These are phyloP conservation scores for Balamuthia mandrillaris DNA, from an alignment of 208 protist species.

Conservation along the genomic window DNA sequence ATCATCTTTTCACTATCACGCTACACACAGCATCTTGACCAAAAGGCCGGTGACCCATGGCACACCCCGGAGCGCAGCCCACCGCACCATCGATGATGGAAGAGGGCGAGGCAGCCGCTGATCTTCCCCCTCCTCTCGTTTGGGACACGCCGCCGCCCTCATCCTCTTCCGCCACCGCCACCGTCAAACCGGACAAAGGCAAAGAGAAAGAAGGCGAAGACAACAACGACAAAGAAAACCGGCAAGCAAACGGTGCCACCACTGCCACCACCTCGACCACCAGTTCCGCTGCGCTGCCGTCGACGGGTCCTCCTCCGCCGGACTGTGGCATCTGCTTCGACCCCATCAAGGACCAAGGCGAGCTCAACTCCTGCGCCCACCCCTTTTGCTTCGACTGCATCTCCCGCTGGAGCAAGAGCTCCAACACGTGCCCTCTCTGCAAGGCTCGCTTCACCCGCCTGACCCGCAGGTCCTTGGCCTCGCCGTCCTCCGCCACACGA, in stretches of 20 bases:
- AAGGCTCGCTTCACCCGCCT: neutral
- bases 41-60: no score
- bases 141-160: no score
- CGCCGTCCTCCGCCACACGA: neutral
- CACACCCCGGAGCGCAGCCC: no score
- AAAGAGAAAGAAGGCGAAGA: neutral
- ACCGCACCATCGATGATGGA: no score
- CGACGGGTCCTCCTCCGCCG: neutral
- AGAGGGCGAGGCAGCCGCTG: no score
- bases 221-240: neutral
- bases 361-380: slow-evolving; percentile 2
- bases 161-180: neutral
- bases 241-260: neutral
- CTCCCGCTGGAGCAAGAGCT: neutral
- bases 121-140: no score
- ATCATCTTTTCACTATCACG: no score
- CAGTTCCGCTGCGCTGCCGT: neutral
- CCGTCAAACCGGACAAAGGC: neutral
- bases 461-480: neutral
- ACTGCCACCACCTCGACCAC: neutral
- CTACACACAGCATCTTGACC: no score
- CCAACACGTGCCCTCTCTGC: slow-evolving; percentile 21
- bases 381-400: slow-evolving; percentile 2
- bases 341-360: neutral
- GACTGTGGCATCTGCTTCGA: slow-evolving; percentile 7